phyloP scores from a whole-genome alignment of 257 asterid species.

The Apocynum venetum region DNA sequence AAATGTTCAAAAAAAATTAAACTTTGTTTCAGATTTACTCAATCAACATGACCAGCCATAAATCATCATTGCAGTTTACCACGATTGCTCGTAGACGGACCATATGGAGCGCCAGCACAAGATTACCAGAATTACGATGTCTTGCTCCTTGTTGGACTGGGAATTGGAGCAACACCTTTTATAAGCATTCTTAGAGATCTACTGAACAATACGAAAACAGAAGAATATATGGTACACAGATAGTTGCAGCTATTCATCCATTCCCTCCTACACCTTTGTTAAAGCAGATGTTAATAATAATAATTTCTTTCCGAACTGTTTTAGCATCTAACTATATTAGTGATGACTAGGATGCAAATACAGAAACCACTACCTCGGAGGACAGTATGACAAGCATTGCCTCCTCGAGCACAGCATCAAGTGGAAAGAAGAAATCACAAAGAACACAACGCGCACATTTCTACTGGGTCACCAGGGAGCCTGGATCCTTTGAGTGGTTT shows the following conservation, averaged over 20 bases:
- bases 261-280: background rate
- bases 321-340: background rate
- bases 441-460: conserved; percentile 66
- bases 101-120: conserved; percentile 95
- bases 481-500: conserved; percentile 94
- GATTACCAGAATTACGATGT: conserved; percentile 82
- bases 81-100: conserved; percentile 80
- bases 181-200: conserved; percentile 87
- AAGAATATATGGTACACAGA: conserved; percentile 50
- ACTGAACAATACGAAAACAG: conserved; percentile 59
- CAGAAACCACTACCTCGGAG: conserved; percentile 76
- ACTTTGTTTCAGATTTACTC: background rate
- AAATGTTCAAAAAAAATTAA: conserved; percentile 6
- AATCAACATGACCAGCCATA: conserved; percentile 9
- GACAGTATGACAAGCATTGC: conserved; percentile 66
- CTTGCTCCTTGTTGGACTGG: conserved; percentile 86
- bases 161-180: conserved; percentile 94
- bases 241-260: background rate
- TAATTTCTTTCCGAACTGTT: background rate
- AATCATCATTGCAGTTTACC: conserved; percentile 49
- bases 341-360: conserved; percentile 51
- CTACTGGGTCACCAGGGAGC: conserved; percentile 95
- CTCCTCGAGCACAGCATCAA: conserved; percentile 48
- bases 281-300: background rate
- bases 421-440: conserved; percentile 48